A percentile compares a stretch with the other conserved stretches of the same genome.
phyloP scores from a whole-genome alignment of 2,329 filamentous ascomycete species.

The Botryotinia convoluta region DNA sequence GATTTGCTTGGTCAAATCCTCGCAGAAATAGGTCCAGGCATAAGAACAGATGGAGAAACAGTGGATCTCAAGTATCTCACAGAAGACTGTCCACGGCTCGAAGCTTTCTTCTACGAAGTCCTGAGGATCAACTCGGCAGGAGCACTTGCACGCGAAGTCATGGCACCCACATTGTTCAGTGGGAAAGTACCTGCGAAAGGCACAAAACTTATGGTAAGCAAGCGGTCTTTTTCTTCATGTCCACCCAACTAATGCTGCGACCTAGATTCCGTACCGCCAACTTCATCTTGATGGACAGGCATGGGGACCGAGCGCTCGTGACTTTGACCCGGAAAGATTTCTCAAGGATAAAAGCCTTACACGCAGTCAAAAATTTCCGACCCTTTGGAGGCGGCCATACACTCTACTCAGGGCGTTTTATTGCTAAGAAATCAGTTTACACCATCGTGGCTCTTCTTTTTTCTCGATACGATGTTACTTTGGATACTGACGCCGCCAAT shows the following conservation, averaged over 20 bases:
- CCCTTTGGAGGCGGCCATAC: conserved; percentile 18
- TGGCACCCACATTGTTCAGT: neutral
- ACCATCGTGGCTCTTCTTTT: neutral
- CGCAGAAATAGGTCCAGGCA: neutral
- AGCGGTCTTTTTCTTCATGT: rapidly evolving
- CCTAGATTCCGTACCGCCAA: conserved; percentile 13
- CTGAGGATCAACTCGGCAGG: conserved; percentile 13
- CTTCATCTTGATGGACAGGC: conserved; percentile 13
- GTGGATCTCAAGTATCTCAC: neutral
- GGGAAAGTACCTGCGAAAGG: neutral
- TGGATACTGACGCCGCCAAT: neutral
- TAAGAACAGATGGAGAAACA: neutral
- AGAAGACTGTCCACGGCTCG: conserved; percentile 12
- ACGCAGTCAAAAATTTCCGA: neutral
- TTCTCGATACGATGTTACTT: neutral
- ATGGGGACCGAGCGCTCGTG: conserved; percentile 9
- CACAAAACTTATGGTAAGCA: conserved; percentile 30
- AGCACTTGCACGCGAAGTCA: conserved; percentile 12
- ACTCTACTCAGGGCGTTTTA: conserved; percentile 14
- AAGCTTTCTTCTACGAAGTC: conserved; percentile 13
- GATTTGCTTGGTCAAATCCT: neutral
- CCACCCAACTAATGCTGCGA: conserved; percentile 53
- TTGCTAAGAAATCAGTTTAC: conserved; percentile 1
- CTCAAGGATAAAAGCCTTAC: neutral
- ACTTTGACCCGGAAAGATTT: conserved; percentile 17